Evolutionary conservation across 306 rosid species (phyloP), one percentile per base, ranked within the genome.

Genomic region (Morella rubra): DNA sequence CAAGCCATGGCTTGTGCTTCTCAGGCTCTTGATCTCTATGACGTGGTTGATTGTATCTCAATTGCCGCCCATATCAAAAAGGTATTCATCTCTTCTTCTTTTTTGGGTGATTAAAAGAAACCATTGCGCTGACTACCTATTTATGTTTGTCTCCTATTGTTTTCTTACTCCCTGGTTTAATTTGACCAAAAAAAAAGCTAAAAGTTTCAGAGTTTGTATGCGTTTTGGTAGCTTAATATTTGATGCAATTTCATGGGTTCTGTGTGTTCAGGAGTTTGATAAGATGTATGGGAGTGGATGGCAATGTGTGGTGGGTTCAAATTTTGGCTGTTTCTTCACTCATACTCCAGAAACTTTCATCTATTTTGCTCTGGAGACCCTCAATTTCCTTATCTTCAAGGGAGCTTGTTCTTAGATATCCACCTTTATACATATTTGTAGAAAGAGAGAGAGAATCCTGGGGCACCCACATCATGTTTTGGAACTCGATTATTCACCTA

Each of bases 1-100:
- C 92, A 91, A 65, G 97, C 93, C 84, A 91, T 87, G 98, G 85
- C 96, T 71, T 91, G 77, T 87, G 98, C 98, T 79, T 91, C 93
- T 78, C 84, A 81, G 12, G 98, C 92, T 37, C 98, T 93, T 81
- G 95, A 93, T 91, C 91, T 88, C 75, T 85, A 78, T 80, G 98
- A 93, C 76, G 98, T 91, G 70, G 66, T 61, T 72, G 95, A 91
- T 68, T 80, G 85, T 83, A 74, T 73, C 32, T 91, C 96, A 2
- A 79, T 93, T 40, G 97, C 97, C 52, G 76, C 83, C 55, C 90
- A 91, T 75, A 85, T 93, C 61, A 93, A 93, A 68, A 89, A 89
- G 98, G 96, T 87, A n/a, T n/a, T n/a, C n/a, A n/a, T n/a, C n/a
- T n/a, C n/a, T n/a, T n/a, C n/a, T n/a, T n/a, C n/a, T n/a, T n/a